Conservation (phyloP, 768 basidiomycete genomes). For the Mycena metata region DNA sequence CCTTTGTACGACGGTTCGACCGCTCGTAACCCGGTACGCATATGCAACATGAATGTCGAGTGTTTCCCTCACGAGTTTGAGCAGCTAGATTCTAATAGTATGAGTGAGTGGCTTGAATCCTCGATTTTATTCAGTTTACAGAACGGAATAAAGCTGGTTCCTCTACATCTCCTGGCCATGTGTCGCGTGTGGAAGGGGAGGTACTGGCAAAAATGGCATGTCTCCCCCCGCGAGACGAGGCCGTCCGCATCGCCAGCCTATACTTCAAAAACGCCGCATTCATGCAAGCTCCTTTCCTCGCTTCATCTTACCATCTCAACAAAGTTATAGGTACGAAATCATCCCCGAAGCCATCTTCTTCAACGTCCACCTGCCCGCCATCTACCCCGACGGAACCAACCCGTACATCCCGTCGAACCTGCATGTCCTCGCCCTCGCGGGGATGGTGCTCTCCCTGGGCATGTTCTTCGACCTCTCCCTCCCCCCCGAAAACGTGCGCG, state of each 20-base stretch:
- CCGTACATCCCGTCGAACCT: slow-evolving; percentile 31
- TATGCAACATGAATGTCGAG: neutral
- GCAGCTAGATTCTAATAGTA: neutral
- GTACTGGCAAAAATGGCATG: slow-evolving; percentile 33
- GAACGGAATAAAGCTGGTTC: neutral
- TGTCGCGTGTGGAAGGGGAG: slow-evolving; percentile 26
- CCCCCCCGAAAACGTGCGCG: slow-evolving; percentile 23
- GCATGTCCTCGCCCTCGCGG: slow-evolving; percentile 35
- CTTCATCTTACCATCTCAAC: neutral
- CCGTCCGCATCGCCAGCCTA: slow-evolving; percentile 34
- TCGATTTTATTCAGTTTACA: neutral
- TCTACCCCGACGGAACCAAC: slow-evolving; percentile 32
- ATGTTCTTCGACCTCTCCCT: slow-evolving; percentile 39
- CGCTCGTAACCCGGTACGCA: slow-evolving; percentile 8
- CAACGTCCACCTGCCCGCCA: slow-evolving; percentile 37
- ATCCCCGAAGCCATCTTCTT: slow-evolving; percentile 40
- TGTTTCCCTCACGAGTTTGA: neutral
- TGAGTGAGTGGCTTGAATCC: slow-evolving; percentile 3
- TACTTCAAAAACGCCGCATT: slow-evolving; percentile 40
- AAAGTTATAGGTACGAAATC: slow-evolving; percentile 37
- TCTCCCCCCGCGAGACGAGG: slow-evolving; percentile 40
- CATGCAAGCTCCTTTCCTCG: slow-evolving; percentile 31
- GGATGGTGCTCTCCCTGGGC: slow-evolving; percentile 40
- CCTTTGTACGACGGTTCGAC: neutral
- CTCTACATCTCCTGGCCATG: slow-evolving; percentile 1